phyloP scores from a whole-genome alignment of 257 asterid genomes.

The Ajuga chamaepitys region DNA sequence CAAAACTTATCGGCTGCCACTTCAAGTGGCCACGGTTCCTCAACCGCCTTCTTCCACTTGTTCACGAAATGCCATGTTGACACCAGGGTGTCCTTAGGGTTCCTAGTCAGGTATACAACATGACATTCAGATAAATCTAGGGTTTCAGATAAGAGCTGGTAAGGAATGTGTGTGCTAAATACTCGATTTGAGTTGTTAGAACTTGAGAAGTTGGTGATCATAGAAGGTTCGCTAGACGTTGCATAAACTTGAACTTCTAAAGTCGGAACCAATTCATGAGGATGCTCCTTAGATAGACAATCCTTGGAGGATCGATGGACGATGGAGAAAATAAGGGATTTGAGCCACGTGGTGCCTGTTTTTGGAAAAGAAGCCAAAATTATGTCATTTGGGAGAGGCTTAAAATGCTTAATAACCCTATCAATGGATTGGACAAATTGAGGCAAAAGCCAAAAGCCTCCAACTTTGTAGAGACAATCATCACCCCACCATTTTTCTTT shows the following conservation, averaged over 20 bases:
- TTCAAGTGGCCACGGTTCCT: conserved; percentile 20
- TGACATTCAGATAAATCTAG: conserved; percentile 15
- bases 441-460: conserved; percentile 29
- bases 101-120: conserved; percentile 23
- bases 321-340: conserved; percentile 23
- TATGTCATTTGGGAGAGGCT: conserved; percentile 24
- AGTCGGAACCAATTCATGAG: conserved; percentile 28
- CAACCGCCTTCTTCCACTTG: conserved; percentile 17
- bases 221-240: background rate
- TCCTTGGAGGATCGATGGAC: conserved; percentile 3
- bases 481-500: conserved; percentile 29
- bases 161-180: conserved; percentile 25
- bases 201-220: background rate
- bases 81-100: conserved; percentile 42
- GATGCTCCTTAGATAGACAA: background rate
- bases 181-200: background rate
- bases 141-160: conserved; percentile 19
- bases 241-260: conserved; percentile 20
- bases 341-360: conserved; percentile 39
- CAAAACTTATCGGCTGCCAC: conserved; percentile 29
- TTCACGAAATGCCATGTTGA: conserved; percentile 43
- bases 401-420: conserved; percentile 22
- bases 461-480: conserved; percentile 9
- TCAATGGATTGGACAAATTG: conserved; percentile 6
- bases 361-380: conserved; percentile 24